Conservation (phyloP, 176 grass and related monocot species). For the Cymbopogon citratus region DNA sequence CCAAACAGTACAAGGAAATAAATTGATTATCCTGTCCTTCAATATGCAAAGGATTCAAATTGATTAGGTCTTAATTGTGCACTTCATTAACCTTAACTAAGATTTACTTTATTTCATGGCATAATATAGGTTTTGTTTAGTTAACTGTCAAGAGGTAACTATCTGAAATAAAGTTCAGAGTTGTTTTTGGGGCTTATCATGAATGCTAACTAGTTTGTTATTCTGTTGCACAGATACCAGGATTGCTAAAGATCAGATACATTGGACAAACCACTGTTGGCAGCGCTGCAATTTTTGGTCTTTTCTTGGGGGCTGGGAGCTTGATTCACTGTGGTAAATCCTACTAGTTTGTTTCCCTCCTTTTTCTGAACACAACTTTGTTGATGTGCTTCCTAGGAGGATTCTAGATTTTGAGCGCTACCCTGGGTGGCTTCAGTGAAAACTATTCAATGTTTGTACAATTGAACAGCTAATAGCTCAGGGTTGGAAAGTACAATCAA, state of each 20-base stretch:
- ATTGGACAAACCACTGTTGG: slow-evolving; percentile 77
- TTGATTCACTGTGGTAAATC: slow-evolving; percentile 94
- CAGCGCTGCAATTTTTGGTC: slow-evolving; percentile 71
- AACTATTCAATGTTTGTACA: slow-evolving; percentile 21
- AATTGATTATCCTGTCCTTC: not conserved
- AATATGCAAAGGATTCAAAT: not conserved
- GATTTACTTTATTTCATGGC: not conserved
- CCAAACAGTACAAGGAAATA: not conserved
- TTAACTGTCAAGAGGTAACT: not conserved
- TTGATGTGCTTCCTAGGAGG: not conserved
- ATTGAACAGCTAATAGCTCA: slow-evolving; percentile 23
- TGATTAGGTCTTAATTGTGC: not conserved
- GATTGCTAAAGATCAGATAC: slow-evolving; percentile 86
- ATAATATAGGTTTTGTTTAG: not conserved
- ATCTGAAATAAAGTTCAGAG: not conserved
- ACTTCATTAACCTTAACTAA: not conserved
- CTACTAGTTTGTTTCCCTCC: slow-evolving; percentile 34
- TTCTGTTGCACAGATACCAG: slow-evolving; percentile 57
- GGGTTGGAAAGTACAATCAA: slow-evolving; percentile 9
- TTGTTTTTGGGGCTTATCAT: not conserved
- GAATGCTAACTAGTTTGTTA: not conserved
- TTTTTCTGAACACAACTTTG: slow-evolving; percentile 13
- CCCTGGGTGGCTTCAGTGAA: not conserved
- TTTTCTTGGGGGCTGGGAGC: slow-evolving; percentile 88
- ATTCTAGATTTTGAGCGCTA: slow-evolving; percentile 3